Conservation (phyloP, 176 grass and related monocot species). For the Pontederia crassipes region DNA sequence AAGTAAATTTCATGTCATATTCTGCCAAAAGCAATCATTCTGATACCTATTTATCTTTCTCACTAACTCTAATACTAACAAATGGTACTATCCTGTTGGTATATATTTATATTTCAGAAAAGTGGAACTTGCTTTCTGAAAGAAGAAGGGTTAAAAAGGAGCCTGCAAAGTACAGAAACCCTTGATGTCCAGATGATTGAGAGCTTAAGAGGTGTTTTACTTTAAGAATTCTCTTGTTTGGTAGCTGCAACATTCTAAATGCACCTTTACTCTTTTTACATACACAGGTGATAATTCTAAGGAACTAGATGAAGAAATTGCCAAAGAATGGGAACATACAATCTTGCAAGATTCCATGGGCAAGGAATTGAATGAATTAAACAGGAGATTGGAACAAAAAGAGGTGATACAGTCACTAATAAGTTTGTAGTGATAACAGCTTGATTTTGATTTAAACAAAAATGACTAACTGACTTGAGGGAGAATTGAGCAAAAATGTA, state of each 20-base stretch:
- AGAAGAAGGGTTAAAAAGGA: conserved; percentile 89
- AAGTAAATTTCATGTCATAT: conserved; percentile 38
- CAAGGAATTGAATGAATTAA: conserved; percentile 95
- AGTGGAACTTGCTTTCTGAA: conserved; percentile 45
- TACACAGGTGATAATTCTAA: conserved; percentile 44
- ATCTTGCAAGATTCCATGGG: conserved; percentile 88
- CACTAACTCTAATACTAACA: conserved; percentile 14
- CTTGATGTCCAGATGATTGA: conserved; percentile 79
- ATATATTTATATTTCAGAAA: conserved; percentile 57
- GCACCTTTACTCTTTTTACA: background rate
- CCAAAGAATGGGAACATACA: conserved; percentile 95
- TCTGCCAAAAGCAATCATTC: too few species aligned
- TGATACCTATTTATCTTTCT: too few species aligned
- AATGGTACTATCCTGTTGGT: conserved; percentile 4
- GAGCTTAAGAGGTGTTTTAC: conserved; percentile 45
- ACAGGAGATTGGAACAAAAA: conserved; percentile 83
- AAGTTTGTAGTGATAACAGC: background rate
- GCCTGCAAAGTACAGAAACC: conserved; percentile 69
- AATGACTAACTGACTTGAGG: background rate
- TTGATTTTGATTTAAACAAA: background rate
- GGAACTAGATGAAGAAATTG: conserved; percentile 87
- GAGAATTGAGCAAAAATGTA: too few species aligned
- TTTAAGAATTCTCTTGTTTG: conserved; percentile 8
- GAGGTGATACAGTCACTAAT: conserved; percentile 38
- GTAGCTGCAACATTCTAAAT: conserved; percentile 16